These are phyloP conservation scores for Aspergillus terreus DNA, from an alignment of 2,329 filamentous ascomycete species.

Conservation along the genomic window DNA sequence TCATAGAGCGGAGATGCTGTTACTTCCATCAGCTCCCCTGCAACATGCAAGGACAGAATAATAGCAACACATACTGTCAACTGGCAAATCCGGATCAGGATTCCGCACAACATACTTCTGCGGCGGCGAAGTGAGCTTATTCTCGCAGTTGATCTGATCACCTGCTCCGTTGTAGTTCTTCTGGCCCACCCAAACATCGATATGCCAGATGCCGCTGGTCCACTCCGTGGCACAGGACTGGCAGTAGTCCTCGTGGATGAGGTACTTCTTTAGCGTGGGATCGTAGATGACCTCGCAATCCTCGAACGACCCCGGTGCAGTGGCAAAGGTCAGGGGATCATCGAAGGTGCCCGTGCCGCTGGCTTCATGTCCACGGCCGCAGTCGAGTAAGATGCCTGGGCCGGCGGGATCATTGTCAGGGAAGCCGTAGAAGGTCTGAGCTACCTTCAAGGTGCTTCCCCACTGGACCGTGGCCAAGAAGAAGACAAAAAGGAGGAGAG, in stretches of 20 bases:
- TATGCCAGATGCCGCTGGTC: conserved; percentile 4
- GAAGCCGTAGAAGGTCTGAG: conserved; percentile 2
- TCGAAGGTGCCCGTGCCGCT: conserved; percentile 9
- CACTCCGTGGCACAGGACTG: conserved; percentile 5
- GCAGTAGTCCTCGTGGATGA: conserved; percentile 11
- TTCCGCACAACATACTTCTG: neutral
- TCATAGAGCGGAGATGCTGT: too few species aligned
- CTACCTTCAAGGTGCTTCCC: neutral
- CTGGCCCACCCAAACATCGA: conserved; percentile 13
- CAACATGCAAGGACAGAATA: too few species aligned
- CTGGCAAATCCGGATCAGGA: neutral
- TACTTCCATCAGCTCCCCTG: too few species aligned
- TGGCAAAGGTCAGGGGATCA: conserved; percentile 11
- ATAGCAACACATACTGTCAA: conserved; percentile 1
- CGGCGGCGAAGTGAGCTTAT: conserved; percentile 3
- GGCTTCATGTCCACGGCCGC: conserved; percentile 1
- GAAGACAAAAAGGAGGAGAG: neutral
- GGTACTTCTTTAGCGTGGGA: conserved; percentile 12
- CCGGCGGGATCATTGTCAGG: conserved; percentile 2
- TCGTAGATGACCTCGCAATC: conserved; percentile 13
- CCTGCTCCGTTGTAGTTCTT: neutral
- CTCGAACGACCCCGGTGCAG: conserved; percentile 9
- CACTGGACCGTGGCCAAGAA: neutral
- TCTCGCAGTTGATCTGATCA: conserved; percentile 7
- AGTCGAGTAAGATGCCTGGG: neutral